Conservation (phyloP, 2,329 filamentous ascomycete genomes). For the Orbilia oligospora region DNA sequence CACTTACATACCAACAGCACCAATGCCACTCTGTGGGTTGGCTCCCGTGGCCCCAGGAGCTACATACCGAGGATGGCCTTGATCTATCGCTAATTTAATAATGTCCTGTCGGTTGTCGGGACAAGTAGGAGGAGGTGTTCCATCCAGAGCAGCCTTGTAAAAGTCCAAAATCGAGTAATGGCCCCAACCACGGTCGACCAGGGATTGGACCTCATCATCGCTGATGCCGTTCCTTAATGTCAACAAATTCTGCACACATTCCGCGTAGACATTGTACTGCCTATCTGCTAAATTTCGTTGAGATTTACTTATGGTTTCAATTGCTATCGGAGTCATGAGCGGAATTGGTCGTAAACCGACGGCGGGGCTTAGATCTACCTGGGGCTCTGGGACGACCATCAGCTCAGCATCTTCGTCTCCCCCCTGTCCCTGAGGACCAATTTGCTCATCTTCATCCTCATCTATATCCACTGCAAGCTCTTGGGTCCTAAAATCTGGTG, state of each 20-base stretch:
- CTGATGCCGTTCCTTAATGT: not conserved
- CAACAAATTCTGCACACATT: constrained; percentile 18
- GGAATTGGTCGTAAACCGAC: not conserved
- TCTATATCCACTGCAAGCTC: not conserved
- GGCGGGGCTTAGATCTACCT: not conserved
- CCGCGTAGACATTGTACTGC: constrained; percentile 7
- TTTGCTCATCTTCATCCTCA: not conserved
- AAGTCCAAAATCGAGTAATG: constrained; percentile 38
- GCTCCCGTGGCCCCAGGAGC: constrained; percentile 20
- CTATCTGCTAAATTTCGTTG: not conserved
- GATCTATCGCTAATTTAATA: constrained; percentile 24
- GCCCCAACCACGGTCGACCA: constrained; percentile 25
- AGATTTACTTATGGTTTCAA: not conserved
- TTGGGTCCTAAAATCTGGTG: constrained; percentile 15
- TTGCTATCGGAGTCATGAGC: not conserved
- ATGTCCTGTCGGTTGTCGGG: constrained; percentile 28
- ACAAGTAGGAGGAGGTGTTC: constrained; percentile 2
- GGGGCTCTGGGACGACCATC: no score
- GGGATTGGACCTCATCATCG: constrained; percentile 15
- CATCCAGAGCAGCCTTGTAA: not conserved
- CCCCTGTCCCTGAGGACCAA: not conserved
- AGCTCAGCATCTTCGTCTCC: not conserved
- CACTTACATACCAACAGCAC: not conserved
- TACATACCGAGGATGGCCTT: constrained; percentile 20
- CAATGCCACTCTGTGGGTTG: constrained; percentile 47